Base-by-base conservation (phyloP, 352 stramenopile genomes). In the Pythium volutum region DNA sequence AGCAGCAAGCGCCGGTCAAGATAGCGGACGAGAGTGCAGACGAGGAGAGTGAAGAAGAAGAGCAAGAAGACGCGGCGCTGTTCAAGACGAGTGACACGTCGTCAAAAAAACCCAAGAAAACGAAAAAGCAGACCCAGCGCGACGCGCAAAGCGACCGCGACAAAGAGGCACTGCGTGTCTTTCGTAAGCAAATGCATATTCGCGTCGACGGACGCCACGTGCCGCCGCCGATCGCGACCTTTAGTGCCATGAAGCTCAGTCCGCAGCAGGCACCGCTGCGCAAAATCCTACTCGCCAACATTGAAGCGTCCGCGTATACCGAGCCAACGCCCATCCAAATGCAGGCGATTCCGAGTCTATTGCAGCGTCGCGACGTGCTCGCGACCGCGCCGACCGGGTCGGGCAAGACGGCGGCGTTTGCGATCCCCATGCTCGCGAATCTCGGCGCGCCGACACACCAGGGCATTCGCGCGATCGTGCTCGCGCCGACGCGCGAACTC, bases 301-400 rank as follows among this genome's bases (percentile, higher is more conserved):
- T 96, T 36, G 87, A 94, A 52, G 73, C 69, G 9, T 96, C 87
- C 25, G 82, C 93, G 64, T 99, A 98, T 91, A 98, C 98, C 67
- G 97, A 99, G 68, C 98, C 98, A 3, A 99, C 97, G 43, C 81
- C 97, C 4, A 98, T 99, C 66, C 98, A 99, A 75, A 99, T 99
- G 97, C 93, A 98, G 71, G 82, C 91, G 20, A 96, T 98, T 50
- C 95, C 96, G 33, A 85, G 84, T 39, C 64, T 98, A 55, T 62
- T 98, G 10, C 74, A 82, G 15, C 76, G 82, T 41, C 85, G 91
- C 50, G 97, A 99, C 74, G 77, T 99, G 43, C 82, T 99, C 26
- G 97, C 88, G 8, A 96, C 90, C 25, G 97, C 97, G 11, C 97
- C 97, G 9, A 99, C 97, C 25, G 97, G 97, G 34, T 98, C 88